Conservation (phyloP, 805 yeast species). For the Nakazawaea pomicola region DNA sequence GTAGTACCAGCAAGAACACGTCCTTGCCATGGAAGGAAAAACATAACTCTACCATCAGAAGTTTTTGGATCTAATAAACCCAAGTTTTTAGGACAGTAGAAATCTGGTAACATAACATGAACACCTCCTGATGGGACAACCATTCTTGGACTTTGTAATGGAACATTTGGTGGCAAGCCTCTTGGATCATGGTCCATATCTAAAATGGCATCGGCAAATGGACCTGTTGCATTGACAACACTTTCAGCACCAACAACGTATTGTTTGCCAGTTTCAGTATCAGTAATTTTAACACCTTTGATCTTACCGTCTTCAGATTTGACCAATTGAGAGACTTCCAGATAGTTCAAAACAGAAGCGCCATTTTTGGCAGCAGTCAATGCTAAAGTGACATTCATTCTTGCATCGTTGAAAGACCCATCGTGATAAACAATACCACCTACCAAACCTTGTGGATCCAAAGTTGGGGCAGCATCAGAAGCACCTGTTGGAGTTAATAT, state of each 20-base stretch:
- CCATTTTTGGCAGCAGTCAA: conserved; percentile 82
- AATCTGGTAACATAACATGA: conserved; percentile 87
- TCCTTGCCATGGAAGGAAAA: conserved; percentile 97
- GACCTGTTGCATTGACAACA: conserved; percentile 92
- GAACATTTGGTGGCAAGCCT: conserved; percentile 55
- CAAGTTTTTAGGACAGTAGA: conserved; percentile 80
- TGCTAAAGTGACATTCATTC: conserved; percentile 85
- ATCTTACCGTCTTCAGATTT: conserved; percentile 61
- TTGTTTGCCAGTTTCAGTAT: conserved; percentile 62
- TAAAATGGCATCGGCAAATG: conserved; percentile 77
- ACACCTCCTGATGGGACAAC: conserved; percentile 95
- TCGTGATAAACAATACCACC: conserved; percentile 94
- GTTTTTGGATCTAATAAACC: conserved; percentile 92
- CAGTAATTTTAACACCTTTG: conserved; percentile 72
- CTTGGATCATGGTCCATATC: conserved; percentile 76
- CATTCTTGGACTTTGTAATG: conserved; percentile 53
- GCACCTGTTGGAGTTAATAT: conserved; percentile 64
- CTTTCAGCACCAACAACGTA: conserved; percentile 62
- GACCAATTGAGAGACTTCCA: conserved; percentile 69
- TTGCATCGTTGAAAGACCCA: conserved; percentile 89
- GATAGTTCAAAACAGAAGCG: conserved; percentile 84
- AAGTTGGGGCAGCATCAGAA: conserved; percentile 76
- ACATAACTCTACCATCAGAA: conserved; percentile 93
- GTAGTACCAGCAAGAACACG: conserved; percentile 96
- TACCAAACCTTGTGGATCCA: conserved; percentile 71